Percentiles rank a stretch among this genome's conserved stretches.
Evolutionary conservation across 106 monocot species (phyloP).

Genomic region (Xerophyta viscosa): DNA sequence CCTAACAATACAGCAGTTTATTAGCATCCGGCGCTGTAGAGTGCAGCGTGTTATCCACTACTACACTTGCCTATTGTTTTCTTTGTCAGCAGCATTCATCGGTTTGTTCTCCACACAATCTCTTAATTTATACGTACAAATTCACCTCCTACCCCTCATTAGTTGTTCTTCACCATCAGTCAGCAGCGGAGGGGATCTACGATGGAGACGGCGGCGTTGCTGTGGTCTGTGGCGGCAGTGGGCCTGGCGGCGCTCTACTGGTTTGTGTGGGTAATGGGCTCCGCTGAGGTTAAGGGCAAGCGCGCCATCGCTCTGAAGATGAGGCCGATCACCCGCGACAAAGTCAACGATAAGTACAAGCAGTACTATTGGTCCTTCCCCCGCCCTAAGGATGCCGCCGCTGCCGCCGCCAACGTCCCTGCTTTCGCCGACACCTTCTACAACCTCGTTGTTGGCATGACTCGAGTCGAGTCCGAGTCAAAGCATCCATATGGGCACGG

Average conservation of each 20-base stretch:
- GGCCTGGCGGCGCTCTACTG: slow-evolving; percentile 45
- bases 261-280: slow-evolving; percentile 81
- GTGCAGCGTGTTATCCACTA: too few relatives aligned
- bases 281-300: slow-evolving; percentile 78
- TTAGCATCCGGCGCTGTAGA: too few relatives aligned
- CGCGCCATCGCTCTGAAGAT: slow-evolving; percentile 61
- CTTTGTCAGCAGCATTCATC: neutral
- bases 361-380: slow-evolving; percentile 86
- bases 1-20: too few relatives aligned
- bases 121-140: neutral
- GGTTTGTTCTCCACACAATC: neutral
- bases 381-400: slow-evolving; percentile 50
- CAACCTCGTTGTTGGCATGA: slow-evolving; percentile 78
- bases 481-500: too few relatives aligned
- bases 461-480: too few relatives aligned
- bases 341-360: slow-evolving; percentile 61
- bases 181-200: neutral
- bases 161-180: too few relatives aligned
- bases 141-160: too few relatives aligned
- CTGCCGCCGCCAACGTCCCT: slow-evolving; percentile 42
- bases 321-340: slow-evolving; percentile 52
- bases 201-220: slow-evolving; percentile 30
- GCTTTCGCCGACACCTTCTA: slow-evolving; percentile 83
- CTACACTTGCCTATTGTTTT: too few relatives aligned
- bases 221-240: slow-evolving; percentile 28